A percentile compares a stretch with the other conserved stretches of the same genome.
Conservation (phyloP, 495 filamentous ascomycete species). For the Aspergillus olivimuriae region DNA sequence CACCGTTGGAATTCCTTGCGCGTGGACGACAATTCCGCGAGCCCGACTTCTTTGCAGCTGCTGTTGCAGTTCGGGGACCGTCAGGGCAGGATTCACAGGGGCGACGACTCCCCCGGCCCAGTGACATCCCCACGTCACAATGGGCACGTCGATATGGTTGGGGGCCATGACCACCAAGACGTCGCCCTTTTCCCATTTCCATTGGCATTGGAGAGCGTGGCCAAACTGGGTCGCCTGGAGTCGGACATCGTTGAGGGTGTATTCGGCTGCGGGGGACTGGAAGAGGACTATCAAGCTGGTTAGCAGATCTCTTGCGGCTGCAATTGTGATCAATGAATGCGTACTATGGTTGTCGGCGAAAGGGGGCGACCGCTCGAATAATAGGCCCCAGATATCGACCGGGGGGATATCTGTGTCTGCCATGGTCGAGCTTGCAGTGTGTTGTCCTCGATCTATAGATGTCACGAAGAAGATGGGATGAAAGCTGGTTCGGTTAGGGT, state of each 20-base stretch:
- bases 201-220: slow-evolving; percentile 50
- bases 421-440: not conserved
- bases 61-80: slow-evolving; percentile 65
- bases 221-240: slow-evolving; percentile 61
- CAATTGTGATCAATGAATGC: too few relatives aligned
- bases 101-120: slow-evolving; percentile 71
- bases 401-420: not conserved
- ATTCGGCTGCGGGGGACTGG: not conserved
- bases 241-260: slow-evolving; percentile 59
- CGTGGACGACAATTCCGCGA: slow-evolving; percentile 61
- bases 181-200: slow-evolving; percentile 68
- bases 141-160: slow-evolving; percentile 57
- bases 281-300: not conserved
- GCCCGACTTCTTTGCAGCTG: slow-evolving; percentile 67
- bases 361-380: not conserved
- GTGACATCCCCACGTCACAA: slow-evolving; percentile 58
- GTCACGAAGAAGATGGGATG: too few relatives aligned
- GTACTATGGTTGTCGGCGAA: not conserved
- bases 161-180: slow-evolving; percentile 54
- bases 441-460: too few relatives aligned
- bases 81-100: slow-evolving; percentile 73
- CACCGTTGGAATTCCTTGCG: slow-evolving; percentile 48
- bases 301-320: too few relatives aligned
- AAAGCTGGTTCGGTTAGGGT: too few relatives aligned
- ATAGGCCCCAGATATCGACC: not conserved